Base-by-base conservation (phyloP, 257 asterid genomes). In the Solanum virginianum region DNA sequence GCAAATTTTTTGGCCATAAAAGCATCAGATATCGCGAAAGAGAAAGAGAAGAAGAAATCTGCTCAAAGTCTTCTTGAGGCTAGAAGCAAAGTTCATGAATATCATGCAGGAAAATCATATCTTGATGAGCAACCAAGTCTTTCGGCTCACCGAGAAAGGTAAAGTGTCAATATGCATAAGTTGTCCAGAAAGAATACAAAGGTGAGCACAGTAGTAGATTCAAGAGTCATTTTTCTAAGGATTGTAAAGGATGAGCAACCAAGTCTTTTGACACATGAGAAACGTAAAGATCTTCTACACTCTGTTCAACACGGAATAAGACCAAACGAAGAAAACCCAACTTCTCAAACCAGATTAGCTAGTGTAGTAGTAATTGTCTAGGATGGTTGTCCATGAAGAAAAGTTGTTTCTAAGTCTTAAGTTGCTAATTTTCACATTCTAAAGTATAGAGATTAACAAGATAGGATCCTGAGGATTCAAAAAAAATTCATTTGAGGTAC, bases 91-190 rank as follows among this genome's bases (percentile, higher is more conserved):
- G 92, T 90, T 60, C 94, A 90, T 47, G 97, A 94, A 84, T 95
- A 88, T 56, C 91, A 96, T 87, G 98, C 97, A 0, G 99, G 99
- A 75, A 98, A 95, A 80, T 92, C 97, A 66, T 93, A 89, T 83
- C 98, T 96, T 0, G 94, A 32, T 32, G 36, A 32, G 36, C 36
- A 2, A 32, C 36, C 3, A 32, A 32, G 36, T 32, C 36, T 32
- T 32, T 32, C 3, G 36, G 36, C 36, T 32, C 36, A 32, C 4
- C 36, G 36, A 32, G 36, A 32, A 32, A 32, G n/a, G 2, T 22
- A 13, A 74, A 45, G 59, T 47, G 41, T 74, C 81, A 22, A 13
- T 74, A 51, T 22, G 36, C 22, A 22, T 47, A 22, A 69, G 51
- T 16, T 69, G 77, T 69, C 77, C 51, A 8, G 24, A 69, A 17